These are phyloP conservation scores for Saksenaea vasiformis DNA, from an alignment of 371 early-diverging fungal genomes.

Conservation along the genomic window DNA sequence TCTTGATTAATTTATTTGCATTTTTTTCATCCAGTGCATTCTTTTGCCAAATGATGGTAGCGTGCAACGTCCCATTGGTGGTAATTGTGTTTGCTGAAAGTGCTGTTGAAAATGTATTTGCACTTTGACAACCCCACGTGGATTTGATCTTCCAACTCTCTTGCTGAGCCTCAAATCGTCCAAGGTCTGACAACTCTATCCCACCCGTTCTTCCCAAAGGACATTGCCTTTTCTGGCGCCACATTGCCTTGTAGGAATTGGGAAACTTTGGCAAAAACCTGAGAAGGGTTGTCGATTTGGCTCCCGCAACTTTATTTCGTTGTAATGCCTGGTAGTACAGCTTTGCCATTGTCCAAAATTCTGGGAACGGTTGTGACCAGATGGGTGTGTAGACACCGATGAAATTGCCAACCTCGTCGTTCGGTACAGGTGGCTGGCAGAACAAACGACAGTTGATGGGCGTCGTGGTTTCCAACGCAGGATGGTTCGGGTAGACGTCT, in stretches of 20 bases:
- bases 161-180: conserved; percentile 12
- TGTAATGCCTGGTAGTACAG: conserved; percentile 23
- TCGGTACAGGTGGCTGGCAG: conserved; percentile 33
- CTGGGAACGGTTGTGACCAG: conserved; percentile 16
- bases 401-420: conserved; percentile 41
- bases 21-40: conserved; percentile 23
- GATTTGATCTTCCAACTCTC: conserved; percentile 16
- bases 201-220: conserved; percentile 38
- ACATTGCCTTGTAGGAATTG: conserved; percentile 28
- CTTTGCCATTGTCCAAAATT: conserved; percentile 31
- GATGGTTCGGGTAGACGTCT: conserved; percentile 18
- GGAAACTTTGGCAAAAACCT: conserved; percentile 33
- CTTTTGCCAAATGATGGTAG: conserved; percentile 39
- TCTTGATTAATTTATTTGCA: neutral
- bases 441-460: conserved; percentile 41
- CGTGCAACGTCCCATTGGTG: conserved; percentile 15
- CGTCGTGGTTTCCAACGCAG: conserved; percentile 17
- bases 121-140: conserved; percentile 41
- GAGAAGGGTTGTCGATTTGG: conserved; percentile 20
- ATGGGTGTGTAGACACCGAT: conserved; percentile 26
- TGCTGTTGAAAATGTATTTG: conserved; percentile 26
- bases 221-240: conserved; percentile 16
- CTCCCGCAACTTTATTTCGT: conserved; percentile 13
- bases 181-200: conserved; percentile 45
- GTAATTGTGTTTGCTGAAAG: conserved; percentile 30